Evolutionary conservation across 2,329 filamentous ascomycete species (phyloP), one percentile per base, ranked within the genome.

Genomic region (Talaromyces sp.): DNA sequence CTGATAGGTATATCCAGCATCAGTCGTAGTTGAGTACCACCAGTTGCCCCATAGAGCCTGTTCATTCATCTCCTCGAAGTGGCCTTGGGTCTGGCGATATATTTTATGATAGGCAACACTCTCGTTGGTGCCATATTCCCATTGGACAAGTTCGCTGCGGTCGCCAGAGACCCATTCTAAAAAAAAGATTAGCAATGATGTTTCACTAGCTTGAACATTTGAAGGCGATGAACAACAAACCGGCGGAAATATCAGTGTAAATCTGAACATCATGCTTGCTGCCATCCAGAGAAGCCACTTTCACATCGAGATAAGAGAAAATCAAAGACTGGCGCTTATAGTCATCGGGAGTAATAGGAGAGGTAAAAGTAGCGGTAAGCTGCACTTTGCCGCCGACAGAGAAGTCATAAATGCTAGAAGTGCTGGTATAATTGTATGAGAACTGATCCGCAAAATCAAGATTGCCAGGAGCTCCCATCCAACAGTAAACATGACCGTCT

Each of bases 121-220:
- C 29, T 80, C 75, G 1, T 76, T 78, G 38, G 70, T 70, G 56
- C 76, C 80, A 62, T 83, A 83, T 53, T 85, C 81, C 89, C 89
- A 92, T 65, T 86, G 72, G 46, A 87, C 82, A 41, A 81, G 69
- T 3, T 82, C 75, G 26, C 65, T 73, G 7, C 76, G 73, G 67
- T 91, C 83, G 24, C 88, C 87, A 12, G 87, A 87, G 2, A 85
- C 82, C 85, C 87, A 91, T 80, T 92, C 89, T 90, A 61, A 21
- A 19, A 26, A 27, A 12, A n/a, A 53, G n/a, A 27, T 53, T 53
- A 32, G 24, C 50, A 53, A 32, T 26, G 17, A n/a, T n/a, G 0
- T 27, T 53, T 21, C 24, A 11, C 35, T 46, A 58, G 43, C 29
- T 57, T 38, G 31, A n/a, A n/a, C n/a, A n/a, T n/a, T n/a, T n/a